Conservation (phyloP, 2,329 filamentous ascomycete genomes). For the Cylindrodendrum hubeiense region DNA sequence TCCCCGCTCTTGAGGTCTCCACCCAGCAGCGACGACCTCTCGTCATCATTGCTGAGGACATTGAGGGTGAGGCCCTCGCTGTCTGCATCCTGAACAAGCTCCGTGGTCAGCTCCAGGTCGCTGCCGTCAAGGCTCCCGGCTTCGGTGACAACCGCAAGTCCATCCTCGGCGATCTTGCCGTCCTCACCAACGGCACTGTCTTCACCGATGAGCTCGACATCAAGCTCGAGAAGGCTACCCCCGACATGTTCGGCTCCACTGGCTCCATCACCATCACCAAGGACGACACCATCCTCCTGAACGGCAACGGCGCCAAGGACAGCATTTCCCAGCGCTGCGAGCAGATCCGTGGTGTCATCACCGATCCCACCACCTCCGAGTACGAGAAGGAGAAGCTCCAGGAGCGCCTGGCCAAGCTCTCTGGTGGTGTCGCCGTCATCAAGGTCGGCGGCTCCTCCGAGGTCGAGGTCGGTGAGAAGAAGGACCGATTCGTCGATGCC, state of each 20-base stretch:
- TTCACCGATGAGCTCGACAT: conserved; percentile 99
- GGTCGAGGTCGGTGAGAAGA: conserved; percentile 99
- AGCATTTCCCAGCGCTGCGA: conserved; percentile 94
- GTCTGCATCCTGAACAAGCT: conserved; percentile 99
- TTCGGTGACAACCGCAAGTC: conserved; percentile 99
- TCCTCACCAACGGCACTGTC: conserved; percentile 96
- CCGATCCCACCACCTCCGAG: conserved; percentile 92
- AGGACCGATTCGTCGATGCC: conserved; percentile 98
- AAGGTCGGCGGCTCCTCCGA: conserved; percentile 98
- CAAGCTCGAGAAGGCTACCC: conserved; percentile 98
- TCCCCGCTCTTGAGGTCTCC: conserved; percentile 96
- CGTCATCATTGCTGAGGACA: conserved; percentile 99
- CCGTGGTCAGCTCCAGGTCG: conserved; percentile 98
- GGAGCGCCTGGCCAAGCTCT: conserved; percentile 99
- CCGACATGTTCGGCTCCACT: conserved; percentile 95
- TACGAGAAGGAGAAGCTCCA: conserved; percentile 99
- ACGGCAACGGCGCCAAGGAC: conserved; percentile 97
- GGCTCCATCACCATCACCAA: conserved; percentile 99
- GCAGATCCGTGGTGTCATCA: conserved; percentile 98
- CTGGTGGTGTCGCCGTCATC: conserved; percentile 98
- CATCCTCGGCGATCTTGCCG: conserved; percentile 95
- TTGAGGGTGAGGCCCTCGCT: conserved; percentile 97
- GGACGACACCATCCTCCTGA: conserved; percentile 99
- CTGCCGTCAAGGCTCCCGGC: conserved; percentile 97
- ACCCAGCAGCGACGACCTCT: conserved; percentile 95